Base-by-base conservation (phyloP, 352 stramenopile genomes). In the Blastocystis sp. region DNA sequence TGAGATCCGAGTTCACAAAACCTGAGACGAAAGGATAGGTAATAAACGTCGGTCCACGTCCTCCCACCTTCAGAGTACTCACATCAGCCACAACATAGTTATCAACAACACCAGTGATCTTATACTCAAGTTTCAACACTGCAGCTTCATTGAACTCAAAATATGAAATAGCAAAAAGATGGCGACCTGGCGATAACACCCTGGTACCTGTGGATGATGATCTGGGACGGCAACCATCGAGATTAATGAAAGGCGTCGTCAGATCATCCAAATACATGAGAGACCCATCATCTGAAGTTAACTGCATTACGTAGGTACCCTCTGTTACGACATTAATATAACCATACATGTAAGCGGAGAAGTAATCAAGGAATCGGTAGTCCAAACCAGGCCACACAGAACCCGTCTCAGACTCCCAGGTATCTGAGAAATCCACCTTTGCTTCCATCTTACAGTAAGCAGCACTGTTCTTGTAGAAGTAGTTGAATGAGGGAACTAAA, bases 11-110 rank as follows among this genome's bases (percentile, higher is more conserved):
- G n/a, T 66, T 66, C 48, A 42, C 77, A 37, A 62, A 77, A 69
- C 77, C 77, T 2, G 53, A 53, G 15, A 88, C 73, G 24, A 76
- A 30, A 37, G 58, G 58, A 69, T 88, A 88, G 13, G 58, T 88
- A 48, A 88, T 77, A 53, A 88, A 88, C n/a, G 77, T 70, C 76
- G 77, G 77, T 51, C 58, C 77, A 76, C 77, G 77, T 69, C 77
- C 77, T 58, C 77, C 77, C 35, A 88, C 62, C 33, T 44, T 88
- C n/a, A 48, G 40, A 19, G 53, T 88, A n/a, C 33, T 76, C 7
- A 59, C 42, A 37, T 27, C 42, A 27, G 58, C 48, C 19, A 81
- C 19, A 19, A 33, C 13, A 15, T 59, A n/a, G 24, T 59, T 24
- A 40, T 81, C 69, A 24, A 81, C n/a, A 44, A 48, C 69, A 59